phyloP scores from a whole-genome alignment of 768 basidiomycete genomes.

The Pilatotrama ljubarskyi region DNA sequence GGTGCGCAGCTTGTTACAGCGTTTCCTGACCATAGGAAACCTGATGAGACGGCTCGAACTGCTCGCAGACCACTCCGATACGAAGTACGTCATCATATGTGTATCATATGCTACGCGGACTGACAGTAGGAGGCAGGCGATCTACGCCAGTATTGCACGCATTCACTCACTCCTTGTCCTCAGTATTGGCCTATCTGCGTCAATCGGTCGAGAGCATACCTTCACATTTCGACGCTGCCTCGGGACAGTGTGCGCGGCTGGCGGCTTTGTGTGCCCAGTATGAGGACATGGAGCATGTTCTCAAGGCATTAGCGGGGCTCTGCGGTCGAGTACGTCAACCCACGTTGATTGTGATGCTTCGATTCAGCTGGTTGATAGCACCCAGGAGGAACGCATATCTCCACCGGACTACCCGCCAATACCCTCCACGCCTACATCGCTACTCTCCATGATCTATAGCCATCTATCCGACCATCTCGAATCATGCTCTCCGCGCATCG shows the following conservation, averaged over 20 bases:
- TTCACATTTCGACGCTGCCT: not conserved
- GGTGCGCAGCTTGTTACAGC: slow-evolving; percentile 48
- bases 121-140: not conserved
- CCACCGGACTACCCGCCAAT: slow-evolving; percentile 22
- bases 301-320: slow-evolving; percentile 51
- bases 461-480: slow-evolving; percentile 56
- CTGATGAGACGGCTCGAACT: slow-evolving; percentile 65
- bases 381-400: slow-evolving; percentile 14
- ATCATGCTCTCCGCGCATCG: slow-evolving; percentile 46
- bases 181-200: slow-evolving; percentile 53
- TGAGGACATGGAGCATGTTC: slow-evolving; percentile 25
- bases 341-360: not conserved
- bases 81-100: slow-evolving; percentile 41
- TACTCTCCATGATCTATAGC: slow-evolving; percentile 64
- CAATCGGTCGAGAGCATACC: slow-evolving; percentile 13
- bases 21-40: slow-evolving; percentile 71
- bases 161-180: slow-evolving; percentile 64
- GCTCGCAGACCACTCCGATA: slow-evolving; percentile 46
- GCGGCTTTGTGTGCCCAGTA: slow-evolving; percentile 29
- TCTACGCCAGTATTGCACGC: slow-evolving; percentile 51
- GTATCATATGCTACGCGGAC: not conserved
- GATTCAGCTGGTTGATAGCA: not conserved
- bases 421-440: slow-evolving; percentile 37
- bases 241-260: slow-evolving; percentile 8
- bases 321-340: slow-evolving; percentile 55